Conservation (phyloP, 768 basidiomycete genomes). For the Boletus barrowsii region DNA sequence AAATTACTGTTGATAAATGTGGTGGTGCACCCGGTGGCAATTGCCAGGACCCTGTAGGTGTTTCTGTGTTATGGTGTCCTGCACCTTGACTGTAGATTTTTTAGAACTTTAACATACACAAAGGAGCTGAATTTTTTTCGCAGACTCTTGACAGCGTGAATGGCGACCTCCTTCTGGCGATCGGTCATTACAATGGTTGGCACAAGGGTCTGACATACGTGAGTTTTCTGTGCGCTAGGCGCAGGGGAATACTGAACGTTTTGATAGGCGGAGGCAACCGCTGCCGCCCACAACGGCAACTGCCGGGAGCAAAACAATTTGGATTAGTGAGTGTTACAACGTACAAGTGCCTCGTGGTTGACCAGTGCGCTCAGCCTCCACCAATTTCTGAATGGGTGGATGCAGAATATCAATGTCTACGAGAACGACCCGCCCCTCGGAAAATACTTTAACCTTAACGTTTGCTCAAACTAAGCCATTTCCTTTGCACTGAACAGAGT, state of each 20-base stretch:
- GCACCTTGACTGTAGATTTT: background rate
- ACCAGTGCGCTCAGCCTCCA: conserved; percentile 46
- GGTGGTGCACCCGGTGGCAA: conserved; percentile 45
- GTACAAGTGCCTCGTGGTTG: background rate
- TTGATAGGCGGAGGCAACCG: conserved; percentile 51
- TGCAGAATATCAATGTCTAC: conserved; percentile 56
- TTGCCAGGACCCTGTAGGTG: conserved; percentile 39
- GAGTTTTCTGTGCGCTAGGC: conserved; percentile 16
- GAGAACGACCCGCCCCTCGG: conserved; percentile 44
- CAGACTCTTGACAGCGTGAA: conserved; percentile 37
- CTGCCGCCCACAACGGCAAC: conserved; percentile 50
- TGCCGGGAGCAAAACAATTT: conserved; percentile 80
- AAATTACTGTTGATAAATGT: conserved; percentile 79
- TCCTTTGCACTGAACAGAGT: background rate
- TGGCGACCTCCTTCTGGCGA: conserved; percentile 52
- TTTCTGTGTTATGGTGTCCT: background rate
- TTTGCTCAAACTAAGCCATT: conserved; percentile 23
- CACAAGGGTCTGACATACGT: conserved; percentile 54
- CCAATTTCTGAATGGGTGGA: conserved; percentile 73
- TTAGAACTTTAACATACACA: conserved; percentile 69
- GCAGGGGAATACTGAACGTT: background rate
- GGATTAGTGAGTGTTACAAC: conserved; percentile 62
- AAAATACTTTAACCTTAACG: conserved; percentile 62
- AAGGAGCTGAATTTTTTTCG: conserved; percentile 62
- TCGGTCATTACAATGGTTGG: conserved; percentile 84